Percentiles rank a stretch among this genome's conserved stretches.
Evolutionary conservation across 345 rosid species (phyloP).

Genomic region (Schrenkiella parvula): DNA sequence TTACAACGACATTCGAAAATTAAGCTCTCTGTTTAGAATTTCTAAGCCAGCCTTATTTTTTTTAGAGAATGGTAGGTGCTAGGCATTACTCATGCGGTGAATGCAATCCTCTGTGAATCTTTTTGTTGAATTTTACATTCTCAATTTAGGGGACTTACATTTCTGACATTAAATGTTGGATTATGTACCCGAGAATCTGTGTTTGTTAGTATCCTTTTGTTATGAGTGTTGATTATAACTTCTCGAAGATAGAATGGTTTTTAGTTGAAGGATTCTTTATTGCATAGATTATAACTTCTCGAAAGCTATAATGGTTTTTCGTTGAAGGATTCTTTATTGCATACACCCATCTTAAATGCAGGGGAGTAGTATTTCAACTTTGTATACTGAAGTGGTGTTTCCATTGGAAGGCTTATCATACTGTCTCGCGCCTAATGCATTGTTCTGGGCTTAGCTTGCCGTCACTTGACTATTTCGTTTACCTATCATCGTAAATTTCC

Average conservation of each 20-base stretch:
- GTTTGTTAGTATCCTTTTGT: not conserved
- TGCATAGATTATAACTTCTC: not conserved
- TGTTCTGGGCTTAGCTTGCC: not conserved
- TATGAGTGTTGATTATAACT: not conserved
- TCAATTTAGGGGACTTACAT: not conserved
- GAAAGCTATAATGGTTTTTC: not conserved
- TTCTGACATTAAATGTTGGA: not conserved
- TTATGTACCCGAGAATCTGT: not conserved
- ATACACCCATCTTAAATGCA: conserved; percentile 15
- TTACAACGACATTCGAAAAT: not conserved
- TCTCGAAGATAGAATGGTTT: not conserved
- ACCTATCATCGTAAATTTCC: not conserved
- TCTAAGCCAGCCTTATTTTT: not conserved
- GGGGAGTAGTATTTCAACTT: conserved; percentile 19
- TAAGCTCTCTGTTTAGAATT: not conserved
- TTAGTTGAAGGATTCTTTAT: not conserved
- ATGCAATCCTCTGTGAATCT: too few species aligned
- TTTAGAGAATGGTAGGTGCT: not conserved
- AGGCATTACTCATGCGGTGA: not conserved
- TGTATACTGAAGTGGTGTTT: conserved; percentile 11
- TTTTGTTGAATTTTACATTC: not conserved
- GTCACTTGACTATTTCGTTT: not conserved
- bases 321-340: not conserved
- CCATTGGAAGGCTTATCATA: conserved; percentile 11
- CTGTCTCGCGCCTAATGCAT: not conserved